phyloP scores from a whole-genome alignment of 2,329 filamentous ascomycete genomes.

The Botrytis elliptica region DNA sequence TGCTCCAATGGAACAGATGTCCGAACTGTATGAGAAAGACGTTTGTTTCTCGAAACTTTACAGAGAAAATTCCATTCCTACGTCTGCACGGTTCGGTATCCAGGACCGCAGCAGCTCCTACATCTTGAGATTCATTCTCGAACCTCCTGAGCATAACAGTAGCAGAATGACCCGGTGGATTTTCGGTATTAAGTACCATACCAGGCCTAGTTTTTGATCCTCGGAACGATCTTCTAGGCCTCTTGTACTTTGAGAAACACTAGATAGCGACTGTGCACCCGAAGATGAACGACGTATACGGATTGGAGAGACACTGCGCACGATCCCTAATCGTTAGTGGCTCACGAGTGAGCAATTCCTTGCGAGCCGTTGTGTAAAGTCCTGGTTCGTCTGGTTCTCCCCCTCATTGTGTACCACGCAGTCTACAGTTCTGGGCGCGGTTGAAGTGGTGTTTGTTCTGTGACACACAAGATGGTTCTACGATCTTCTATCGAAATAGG shows the following conservation, averaged over 20 bases:
- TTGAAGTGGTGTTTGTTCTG: not conserved
- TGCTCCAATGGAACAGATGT: not conserved
- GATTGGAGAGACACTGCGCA: not conserved
- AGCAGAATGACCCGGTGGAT: not conserved
- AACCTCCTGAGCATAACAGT: not conserved
- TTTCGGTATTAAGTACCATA: not conserved
- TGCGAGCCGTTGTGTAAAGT: not conserved
- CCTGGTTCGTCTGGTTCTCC: not conserved
- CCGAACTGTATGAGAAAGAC: not conserved
- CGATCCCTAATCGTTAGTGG: not conserved
- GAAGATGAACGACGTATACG: not conserved
- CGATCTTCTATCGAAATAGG: no score
- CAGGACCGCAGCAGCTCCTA: not conserved
- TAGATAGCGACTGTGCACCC: not conserved
- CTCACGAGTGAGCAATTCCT: not conserved
- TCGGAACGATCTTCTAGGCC: not conserved
- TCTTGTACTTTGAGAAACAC: constrained; percentile 9
- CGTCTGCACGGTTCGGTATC: not conserved
- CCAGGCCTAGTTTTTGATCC: not conserved
- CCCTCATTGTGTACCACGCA: not conserved
- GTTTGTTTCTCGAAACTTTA: not conserved
- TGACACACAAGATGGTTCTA: not conserved
- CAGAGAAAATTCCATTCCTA: not conserved
- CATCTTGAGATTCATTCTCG: not conserved
- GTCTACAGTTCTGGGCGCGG: not conserved